A percentile compares a stretch with the other conserved stretches of the same genome.
phyloP scores from a whole-genome alignment of 2,329 filamentous ascomycete genomes.

The Aureobasidium leucospermi region DNA sequence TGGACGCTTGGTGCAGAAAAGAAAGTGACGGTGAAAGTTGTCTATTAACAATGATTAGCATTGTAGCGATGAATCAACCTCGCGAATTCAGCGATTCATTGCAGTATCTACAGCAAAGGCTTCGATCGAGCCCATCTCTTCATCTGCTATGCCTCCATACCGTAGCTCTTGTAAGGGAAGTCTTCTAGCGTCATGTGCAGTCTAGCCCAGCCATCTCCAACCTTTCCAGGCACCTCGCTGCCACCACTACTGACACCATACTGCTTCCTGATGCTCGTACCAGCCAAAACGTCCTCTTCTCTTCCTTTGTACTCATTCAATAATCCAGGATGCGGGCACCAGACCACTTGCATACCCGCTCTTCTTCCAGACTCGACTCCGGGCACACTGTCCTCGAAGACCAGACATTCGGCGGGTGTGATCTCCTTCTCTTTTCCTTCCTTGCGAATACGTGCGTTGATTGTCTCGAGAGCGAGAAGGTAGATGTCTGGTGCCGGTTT shows the following conservation, averaged over 20 bases:
- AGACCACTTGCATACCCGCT: conserved; percentile 90
- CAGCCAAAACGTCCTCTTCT: conserved; percentile 77
- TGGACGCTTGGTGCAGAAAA: no score
- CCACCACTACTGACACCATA: conserved; percentile 32
- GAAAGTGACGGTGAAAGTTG: no score
- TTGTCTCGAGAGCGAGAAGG: conserved; percentile 70
- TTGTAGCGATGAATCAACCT: no score
- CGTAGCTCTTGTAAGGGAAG: conserved; percentile 55
- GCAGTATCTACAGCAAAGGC: not conserved
- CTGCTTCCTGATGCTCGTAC: conserved; percentile 59
- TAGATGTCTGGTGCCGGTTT: conserved; percentile 97
- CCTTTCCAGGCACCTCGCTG: conserved; percentile 41
- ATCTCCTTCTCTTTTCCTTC: conserved; percentile 57
- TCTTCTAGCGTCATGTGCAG: conserved; percentile 46
- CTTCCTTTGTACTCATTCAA: conserved; percentile 67
- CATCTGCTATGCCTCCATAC: conserved; percentile 36
- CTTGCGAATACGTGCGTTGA: conserved; percentile 64
- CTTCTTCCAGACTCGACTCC: conserved; percentile 85
- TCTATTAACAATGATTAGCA: no score
- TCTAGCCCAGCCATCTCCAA: conserved; percentile 55
- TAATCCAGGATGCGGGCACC: conserved; percentile 79
- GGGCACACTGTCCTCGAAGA: conserved; percentile 92
- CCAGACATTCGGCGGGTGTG: conserved; percentile 77
- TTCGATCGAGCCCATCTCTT: not conserved
- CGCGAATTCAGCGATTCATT: no score